Evolutionary conservation across 768 basidiomycete genomes (phyloP).

Genomic region (Candolleomyces efflorescens): DNA sequence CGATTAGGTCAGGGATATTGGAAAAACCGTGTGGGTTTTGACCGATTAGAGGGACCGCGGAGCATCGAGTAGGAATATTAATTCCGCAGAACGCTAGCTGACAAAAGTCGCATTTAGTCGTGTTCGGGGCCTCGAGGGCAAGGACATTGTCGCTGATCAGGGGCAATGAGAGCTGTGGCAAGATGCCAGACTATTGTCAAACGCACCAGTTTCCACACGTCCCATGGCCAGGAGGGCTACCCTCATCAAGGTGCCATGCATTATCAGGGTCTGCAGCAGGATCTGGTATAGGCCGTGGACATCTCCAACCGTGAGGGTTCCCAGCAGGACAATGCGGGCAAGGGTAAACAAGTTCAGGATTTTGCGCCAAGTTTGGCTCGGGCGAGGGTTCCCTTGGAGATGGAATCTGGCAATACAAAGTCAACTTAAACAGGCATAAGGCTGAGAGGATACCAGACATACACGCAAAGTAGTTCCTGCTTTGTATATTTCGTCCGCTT

Average conservation of each 20-base stretch:
- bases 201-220: constrained; percentile 79
- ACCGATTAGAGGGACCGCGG: constrained; percentile 47
- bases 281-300: constrained; percentile 76
- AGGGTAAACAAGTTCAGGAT: constrained; percentile 64
- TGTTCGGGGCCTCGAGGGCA: constrained; percentile 66
- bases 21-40: constrained; percentile 70
- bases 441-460: constrained; percentile 16
- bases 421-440: constrained; percentile 2
- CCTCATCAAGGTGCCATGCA: constrained; percentile 77
- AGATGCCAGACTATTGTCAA: background rate
- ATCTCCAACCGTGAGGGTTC: constrained; percentile 76
- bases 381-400: constrained; percentile 73
- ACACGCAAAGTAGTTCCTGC: constrained; percentile 61
- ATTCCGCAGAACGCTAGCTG: constrained; percentile 82
- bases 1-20: constrained; percentile 71
- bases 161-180: background rate
- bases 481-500: constrained; percentile 80
- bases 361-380: constrained; percentile 64
- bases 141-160: constrained; percentile 64
- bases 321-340: constrained; percentile 73
- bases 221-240: constrained; percentile 72
- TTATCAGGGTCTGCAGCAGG: constrained; percentile 62
- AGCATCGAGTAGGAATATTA: constrained; percentile 68
- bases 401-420: constrained; percentile 51
- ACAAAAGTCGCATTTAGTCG: constrained; percentile 83